Evolutionary conservation across 306 rosid species (phyloP).

Genomic region (Glycine tomentella): DNA sequence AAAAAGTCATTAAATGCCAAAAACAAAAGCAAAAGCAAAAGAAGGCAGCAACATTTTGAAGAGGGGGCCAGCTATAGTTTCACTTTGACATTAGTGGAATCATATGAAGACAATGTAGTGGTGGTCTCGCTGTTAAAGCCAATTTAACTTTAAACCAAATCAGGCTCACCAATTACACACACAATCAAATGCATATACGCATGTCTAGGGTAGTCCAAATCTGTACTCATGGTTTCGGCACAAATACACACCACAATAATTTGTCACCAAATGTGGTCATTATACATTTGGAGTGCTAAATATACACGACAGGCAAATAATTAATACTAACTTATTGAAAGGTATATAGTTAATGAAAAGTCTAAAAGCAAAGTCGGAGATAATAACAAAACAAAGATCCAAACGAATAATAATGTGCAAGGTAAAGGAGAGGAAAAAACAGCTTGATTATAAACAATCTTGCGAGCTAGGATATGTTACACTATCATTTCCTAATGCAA

Average conservation of each 20-base stretch:
- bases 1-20: slow-evolving; percentile 36
- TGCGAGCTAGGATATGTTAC: background rate
- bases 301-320: background rate
- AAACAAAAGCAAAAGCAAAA: slow-evolving; percentile 45
- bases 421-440: background rate
- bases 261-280: background rate
- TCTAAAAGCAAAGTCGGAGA: background rate
- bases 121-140: slow-evolving; percentile 44
- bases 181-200: background rate
- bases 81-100: slow-evolving; percentile 73
- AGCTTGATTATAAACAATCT: background rate
- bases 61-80: slow-evolving; percentile 55
- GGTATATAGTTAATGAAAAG: background rate
- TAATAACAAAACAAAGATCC: background rate
- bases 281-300: slow-evolving; percentile 8
- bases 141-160: slow-evolving; percentile 38
- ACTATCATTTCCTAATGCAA: slow-evolving; percentile 15
- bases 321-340: background rate
- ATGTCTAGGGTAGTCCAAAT: background rate
- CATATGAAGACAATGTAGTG: slow-evolving; percentile 40
- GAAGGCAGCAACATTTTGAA: slow-evolving; percentile 59
- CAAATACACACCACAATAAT: slow-evolving; percentile 32
- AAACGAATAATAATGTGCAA: background rate
- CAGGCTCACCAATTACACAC: slow-evolving; percentile 5
- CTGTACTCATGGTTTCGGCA: background rate